These are phyloP conservation scores for Chenopodium berlandieri DNA, from an alignment of 148 eudicot genomes.

Conservation along the genomic window DNA sequence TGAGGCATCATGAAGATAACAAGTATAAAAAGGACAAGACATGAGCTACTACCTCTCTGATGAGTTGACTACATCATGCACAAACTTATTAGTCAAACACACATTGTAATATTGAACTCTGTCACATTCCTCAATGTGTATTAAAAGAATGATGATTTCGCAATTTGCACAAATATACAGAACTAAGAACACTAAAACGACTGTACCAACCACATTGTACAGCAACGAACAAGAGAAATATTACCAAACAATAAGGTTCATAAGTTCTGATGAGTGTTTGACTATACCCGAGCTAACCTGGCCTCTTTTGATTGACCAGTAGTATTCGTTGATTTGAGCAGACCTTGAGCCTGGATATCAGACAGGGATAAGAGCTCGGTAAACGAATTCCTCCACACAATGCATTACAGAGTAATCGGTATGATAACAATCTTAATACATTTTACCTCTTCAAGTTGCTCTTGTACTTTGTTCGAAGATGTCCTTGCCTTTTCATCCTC, in stretches of 20 bases:
- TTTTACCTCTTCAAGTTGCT: constrained; percentile 94
- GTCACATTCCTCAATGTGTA: not conserved
- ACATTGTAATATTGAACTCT: not conserved
- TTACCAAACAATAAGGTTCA: not conserved
- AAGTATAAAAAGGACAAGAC: not conserved
- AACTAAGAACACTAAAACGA: not conserved
- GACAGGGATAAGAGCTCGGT: constrained; percentile 36
- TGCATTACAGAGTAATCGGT: constrained; percentile 11
- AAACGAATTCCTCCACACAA: constrained; percentile 22
- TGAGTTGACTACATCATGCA: no score
- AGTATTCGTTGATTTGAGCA: constrained; percentile 71
- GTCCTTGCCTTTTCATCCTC: constrained; percentile 36
- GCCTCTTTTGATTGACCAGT: constrained; percentile 97
- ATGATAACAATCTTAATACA: constrained; percentile 11
- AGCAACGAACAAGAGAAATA: not conserved
- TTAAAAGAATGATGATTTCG: not conserved
- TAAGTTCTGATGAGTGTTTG: not conserved
- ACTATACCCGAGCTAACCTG: constrained; percentile 93
- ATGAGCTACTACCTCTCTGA: not conserved
- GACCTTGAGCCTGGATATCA: constrained; percentile 84
- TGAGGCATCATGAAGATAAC: not conserved
- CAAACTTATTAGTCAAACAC: not conserved
- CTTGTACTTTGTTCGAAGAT: constrained; percentile 57
- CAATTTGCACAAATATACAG: not conserved
- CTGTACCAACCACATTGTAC: not conserved